These are phyloP conservation scores for Apiospora marii DNA, from an alignment of 2,329 filamentous ascomycete species.

Conservation along the genomic window DNA sequence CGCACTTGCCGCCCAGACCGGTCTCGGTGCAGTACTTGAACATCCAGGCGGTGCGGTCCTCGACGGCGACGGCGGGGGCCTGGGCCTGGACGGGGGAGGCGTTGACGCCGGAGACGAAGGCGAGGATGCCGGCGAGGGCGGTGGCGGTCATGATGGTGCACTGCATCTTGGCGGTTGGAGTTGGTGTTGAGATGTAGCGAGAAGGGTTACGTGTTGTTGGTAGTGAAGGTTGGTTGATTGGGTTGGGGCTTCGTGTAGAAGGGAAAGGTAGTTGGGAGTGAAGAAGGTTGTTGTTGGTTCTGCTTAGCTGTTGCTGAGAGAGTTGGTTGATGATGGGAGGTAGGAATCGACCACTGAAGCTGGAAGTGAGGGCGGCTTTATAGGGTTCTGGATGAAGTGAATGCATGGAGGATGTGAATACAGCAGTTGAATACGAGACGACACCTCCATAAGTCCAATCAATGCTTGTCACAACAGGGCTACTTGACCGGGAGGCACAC, in stretches of 20 bases:
- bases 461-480: not conserved
- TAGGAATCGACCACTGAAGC: not conserved
- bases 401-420: not conserved
- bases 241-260: too few relatives aligned
- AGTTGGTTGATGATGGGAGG: not conserved
- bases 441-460: not conserved
- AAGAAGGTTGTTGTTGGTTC: not conserved
- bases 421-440: not conserved
- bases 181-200: not conserved
- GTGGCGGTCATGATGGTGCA: not conserved
- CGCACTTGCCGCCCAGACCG: not conserved
- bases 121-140: not conserved
- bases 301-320: not conserved
- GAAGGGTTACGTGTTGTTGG: not conserved
- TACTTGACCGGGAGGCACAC: not conserved
- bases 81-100: not conserved
- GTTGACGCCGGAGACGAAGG: not conserved
- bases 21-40: not conserved
- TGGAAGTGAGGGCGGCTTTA: not conserved
- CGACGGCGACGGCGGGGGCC: not conserved
- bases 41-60: not conserved
- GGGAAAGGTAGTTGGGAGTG: not conserved
- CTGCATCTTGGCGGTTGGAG: not conserved
- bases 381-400: not conserved
- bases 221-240: not conserved